phyloP scores from a whole-genome alignment of 2,329 filamentous ascomycete genomes.

The Fusarium zealandicum region DNA sequence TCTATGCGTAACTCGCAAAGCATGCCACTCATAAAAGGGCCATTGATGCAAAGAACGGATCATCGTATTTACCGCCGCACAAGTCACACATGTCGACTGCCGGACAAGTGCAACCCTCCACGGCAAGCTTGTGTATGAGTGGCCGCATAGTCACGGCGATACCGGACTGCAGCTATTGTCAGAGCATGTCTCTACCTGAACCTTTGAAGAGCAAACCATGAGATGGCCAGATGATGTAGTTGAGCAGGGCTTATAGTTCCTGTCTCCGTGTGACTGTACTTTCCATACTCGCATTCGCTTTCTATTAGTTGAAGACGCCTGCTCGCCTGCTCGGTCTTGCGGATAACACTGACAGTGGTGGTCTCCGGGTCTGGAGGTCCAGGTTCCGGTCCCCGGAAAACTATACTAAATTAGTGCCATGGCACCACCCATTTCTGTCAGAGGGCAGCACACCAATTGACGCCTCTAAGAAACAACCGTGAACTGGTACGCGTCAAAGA shows the following conservation, averaged over 20 bases:
- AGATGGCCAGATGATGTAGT: not conserved
- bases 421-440: not conserved
- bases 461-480: slow-evolving; percentile 25
- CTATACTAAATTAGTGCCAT: slow-evolving; percentile 16
- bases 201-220: no score
- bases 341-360: not conserved
- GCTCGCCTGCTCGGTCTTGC: slow-evolving; percentile 1
- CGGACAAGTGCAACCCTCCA: slow-evolving; percentile 15
- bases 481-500: slow-evolving; percentile 1
- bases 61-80: slow-evolving; percentile 13
- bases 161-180: slow-evolving; percentile 3
- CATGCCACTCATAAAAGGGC: no score
- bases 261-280: not conserved
- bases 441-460: slow-evolving; percentile 19
- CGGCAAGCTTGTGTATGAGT: slow-evolving; percentile 6
- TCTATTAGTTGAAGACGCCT: not conserved
- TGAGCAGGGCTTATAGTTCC: not conserved
- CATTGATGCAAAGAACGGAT: slow-evolving; percentile 21
- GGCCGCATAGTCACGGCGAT: slow-evolving; percentile 8
- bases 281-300: not conserved
- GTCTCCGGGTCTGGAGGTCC: slow-evolving; percentile 5
- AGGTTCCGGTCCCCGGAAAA: slow-evolving; percentile 16
- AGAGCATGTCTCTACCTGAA: no score
- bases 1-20: no score
- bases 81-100: slow-evolving; percentile 3